Base-by-base conservation (phyloP, 768 basidiomycete species). In the Xerocomus potaroensis region DNA sequence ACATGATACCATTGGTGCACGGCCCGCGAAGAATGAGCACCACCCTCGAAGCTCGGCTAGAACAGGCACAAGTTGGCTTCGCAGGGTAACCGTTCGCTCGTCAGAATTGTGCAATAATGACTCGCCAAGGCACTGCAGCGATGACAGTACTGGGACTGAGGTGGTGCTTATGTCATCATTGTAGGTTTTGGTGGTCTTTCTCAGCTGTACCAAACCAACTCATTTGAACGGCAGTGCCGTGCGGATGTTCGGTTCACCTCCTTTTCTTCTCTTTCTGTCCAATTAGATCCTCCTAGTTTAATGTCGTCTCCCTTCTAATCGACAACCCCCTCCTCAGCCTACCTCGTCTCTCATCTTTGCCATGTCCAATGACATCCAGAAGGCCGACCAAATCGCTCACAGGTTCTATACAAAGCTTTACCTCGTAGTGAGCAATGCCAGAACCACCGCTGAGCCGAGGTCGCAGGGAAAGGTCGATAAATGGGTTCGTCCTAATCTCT, bases 331-430 rank as follows among this genome's bases (percentile, higher is more conserved):
- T 30, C 38, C 45, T 19, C 50, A 54, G 14, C 27, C 37, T 41
- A 36, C 40, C 2, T 14, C 37, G 4, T 9, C 32, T 39, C 36
- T 27, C 41, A 35, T 37, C 57, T 45, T 63, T 66, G 68, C 73
- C 64, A 75, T 75, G 74, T 75, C 74, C 57, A 74, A 72, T 72
- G 75, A 76, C 66, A 69, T 69, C 49, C 69, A 69, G 62, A 89
- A 81, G 73, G 84, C 87, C 55, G 87, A 91, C 75, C 87, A 89
- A 75, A 91, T 91, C 58, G 84, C 85, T 40, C 82, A 83, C 66
- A 81, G 83, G 64, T 81, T 88, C 67, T 90, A 87, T 70, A 80
- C 83, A 41, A 91, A 91, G 72, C 80, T 91, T 43, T 80, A 79
- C 63, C 81, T 84, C 59, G 77, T 87, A 56, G 74, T 91, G 54